Percentiles rank a stretch among this genome's conserved stretches.
phyloP scores from a whole-genome alignment of 306 rosid genomes.

The Trifolium repens region DNA sequence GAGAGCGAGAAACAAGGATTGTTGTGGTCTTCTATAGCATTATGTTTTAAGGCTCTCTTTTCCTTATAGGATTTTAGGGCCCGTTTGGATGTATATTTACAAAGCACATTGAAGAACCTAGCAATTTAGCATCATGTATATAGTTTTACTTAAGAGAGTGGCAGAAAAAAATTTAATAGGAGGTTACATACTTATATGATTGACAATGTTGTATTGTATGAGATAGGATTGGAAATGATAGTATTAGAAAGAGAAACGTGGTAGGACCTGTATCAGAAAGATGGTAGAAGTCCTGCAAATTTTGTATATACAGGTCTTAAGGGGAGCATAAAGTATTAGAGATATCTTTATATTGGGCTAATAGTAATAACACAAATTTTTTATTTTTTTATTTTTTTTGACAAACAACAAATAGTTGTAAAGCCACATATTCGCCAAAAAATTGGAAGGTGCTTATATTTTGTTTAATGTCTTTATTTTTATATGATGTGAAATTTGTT shows the following conservation, averaged over 20 bases:
- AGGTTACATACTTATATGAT: background rate
- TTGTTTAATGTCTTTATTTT: background rate
- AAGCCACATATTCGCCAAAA: background rate
- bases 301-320: background rate
- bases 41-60: background rate
- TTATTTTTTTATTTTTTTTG: too few species aligned
- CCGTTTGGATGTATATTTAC: background rate
- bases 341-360: background rate
- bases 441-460: background rate
- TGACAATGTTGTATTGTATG: too few species aligned
- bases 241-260: background rate
- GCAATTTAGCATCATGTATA: background rate
- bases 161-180: background rate
- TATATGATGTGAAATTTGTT: background rate
- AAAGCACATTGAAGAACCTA: background rate
- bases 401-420: background rate
- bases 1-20: slow-evolving; percentile 1
- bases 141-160: background rate
- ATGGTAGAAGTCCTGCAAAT: background rate
- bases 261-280: background rate
- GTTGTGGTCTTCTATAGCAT: background rate
- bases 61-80: background rate
- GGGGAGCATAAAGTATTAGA: background rate
- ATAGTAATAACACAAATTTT: background rate
- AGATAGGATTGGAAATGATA: background rate